Evolutionary conservation across 2,329 filamentous ascomycete species (phyloP).

Genomic region (Drechslerella stenobrocha): DNA sequence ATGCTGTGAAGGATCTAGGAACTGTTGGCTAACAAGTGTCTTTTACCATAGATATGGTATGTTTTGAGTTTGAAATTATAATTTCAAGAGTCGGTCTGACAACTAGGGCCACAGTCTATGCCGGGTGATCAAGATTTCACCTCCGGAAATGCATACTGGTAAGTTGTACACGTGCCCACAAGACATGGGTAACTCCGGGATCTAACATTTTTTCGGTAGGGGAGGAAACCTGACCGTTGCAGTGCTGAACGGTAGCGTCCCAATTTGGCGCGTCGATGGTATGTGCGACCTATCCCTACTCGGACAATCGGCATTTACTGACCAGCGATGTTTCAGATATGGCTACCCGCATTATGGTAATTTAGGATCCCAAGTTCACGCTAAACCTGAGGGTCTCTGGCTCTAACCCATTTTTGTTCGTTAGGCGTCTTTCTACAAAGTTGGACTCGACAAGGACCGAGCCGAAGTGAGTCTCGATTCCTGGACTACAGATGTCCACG

Average conservation of each 20-base stretch:
- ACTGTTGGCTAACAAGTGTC: slow-evolving; percentile 30
- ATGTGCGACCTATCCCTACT: slow-evolving; percentile 46
- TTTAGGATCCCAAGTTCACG: slow-evolving; percentile 1
- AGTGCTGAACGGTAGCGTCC: slow-evolving; percentile 60
- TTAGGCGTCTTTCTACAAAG: slow-evolving; percentile 44
- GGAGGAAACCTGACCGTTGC: slow-evolving; percentile 59
- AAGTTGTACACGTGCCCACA: slow-evolving; percentile 24
- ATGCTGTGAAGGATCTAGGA: slow-evolving; percentile 20
- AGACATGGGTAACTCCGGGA: background rate
- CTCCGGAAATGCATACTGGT: slow-evolving; percentile 35
- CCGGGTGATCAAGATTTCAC: slow-evolving; percentile 43
- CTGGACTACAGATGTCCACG: slow-evolving; percentile 45
- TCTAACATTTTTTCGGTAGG: slow-evolving; percentile 27
- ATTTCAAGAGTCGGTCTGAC: slow-evolving; percentile 54
- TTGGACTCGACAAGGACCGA: slow-evolving; percentile 50
- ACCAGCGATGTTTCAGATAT: slow-evolving; percentile 46
- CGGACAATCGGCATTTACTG: slow-evolving; percentile 6
- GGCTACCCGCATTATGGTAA: slow-evolving; percentile 52
- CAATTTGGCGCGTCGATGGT: slow-evolving; percentile 56
- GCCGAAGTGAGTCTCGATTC: slow-evolving; percentile 41
- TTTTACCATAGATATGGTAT: slow-evolving; percentile 46
- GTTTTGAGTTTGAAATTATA: slow-evolving; percentile 1
- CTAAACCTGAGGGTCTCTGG: slow-evolving; percentile 7
- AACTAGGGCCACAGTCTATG: slow-evolving; percentile 60
- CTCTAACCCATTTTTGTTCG: slow-evolving; percentile 14